A percentile compares a stretch with the other conserved stretches of the same genome.
These are phyloP conservation scores for Artomyces pyxidatus DNA, from an alignment of 768 basidiomycete species.

Conservation along the genomic window DNA sequence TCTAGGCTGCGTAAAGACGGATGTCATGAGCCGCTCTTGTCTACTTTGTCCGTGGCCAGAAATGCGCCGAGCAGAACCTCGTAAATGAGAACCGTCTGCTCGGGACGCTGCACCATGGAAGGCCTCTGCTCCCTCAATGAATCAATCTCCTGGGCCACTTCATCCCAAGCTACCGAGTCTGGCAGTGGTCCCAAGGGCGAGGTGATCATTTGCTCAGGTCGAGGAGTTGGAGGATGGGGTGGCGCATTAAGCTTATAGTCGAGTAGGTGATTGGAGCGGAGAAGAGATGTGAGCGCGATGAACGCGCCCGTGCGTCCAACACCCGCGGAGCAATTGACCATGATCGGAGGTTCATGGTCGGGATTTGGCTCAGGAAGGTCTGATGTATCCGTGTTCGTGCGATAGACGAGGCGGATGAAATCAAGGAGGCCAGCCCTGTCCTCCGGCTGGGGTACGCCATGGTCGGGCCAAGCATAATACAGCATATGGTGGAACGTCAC, in stretches of 20 bases:
- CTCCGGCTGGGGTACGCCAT: conserved; percentile 62
- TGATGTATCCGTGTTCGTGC: conserved; percentile 41
- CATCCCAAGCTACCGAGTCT: conserved; percentile 39
- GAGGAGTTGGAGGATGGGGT: conserved; percentile 12
- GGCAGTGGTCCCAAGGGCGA: conserved; percentile 58
- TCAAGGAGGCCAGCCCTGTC: conserved; percentile 52
- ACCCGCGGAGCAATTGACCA: conserved; percentile 83
- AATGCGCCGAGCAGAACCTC: conserved; percentile 33
- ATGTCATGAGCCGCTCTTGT: too few species aligned
- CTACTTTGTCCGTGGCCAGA: background rate
- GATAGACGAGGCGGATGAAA: conserved; percentile 60
- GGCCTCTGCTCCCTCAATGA: conserved; percentile 72
- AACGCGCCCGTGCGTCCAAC: conserved; percentile 84
- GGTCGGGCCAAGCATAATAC: conserved; percentile 77
- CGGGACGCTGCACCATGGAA: conserved; percentile 70
- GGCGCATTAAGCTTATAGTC: conserved; percentile 16
- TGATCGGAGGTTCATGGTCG: conserved; percentile 65
- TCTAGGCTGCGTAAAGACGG: too few species aligned
- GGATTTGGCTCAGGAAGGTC: conserved; percentile 20
- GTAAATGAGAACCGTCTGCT: conserved; percentile 62
- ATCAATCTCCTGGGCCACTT: conserved; percentile 66
- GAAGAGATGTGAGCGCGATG: conserved; percentile 69
- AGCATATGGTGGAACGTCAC: conserved; percentile 63
- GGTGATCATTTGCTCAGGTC: conserved; percentile 27
- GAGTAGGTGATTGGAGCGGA: conserved; percentile 50